phyloP scores from a whole-genome alignment of 768 basidiomycete species.

The Jaapia argillacea region DNA sequence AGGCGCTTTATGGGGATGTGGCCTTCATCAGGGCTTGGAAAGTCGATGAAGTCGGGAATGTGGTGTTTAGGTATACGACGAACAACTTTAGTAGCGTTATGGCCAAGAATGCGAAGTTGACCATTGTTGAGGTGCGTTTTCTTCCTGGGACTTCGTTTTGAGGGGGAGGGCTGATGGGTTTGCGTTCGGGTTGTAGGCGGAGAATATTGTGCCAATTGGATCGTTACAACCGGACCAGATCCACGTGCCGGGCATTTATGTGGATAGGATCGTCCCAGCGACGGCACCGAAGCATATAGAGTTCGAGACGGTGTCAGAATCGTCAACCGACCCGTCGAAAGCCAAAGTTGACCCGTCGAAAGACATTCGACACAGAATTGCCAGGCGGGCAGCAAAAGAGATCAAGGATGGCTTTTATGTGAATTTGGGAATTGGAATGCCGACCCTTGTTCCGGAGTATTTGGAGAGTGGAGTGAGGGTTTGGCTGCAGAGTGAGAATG shows the following conservation, averaged over 20 bases:
- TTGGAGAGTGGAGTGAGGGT: conserved; percentile 64
- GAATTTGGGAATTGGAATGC: conserved; percentile 88
- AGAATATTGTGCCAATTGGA: conserved; percentile 81
- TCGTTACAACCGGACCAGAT: conserved; percentile 73
- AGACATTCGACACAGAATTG: conserved; percentile 63
- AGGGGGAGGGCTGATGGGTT: neutral
- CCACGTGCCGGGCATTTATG: conserved; percentile 78
- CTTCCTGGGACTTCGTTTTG: neutral
- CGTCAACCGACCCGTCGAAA: conserved; percentile 32
- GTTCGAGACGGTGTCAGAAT: conserved; percentile 55
- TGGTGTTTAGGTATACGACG: conserved; percentile 81
- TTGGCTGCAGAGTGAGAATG: conserved; percentile 91
- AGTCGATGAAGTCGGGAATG: conserved; percentile 85
- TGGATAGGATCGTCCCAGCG: conserved; percentile 80
- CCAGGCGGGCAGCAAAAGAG: conserved; percentile 81
- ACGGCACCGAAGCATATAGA: conserved; percentile 74
- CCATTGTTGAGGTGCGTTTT: conserved; percentile 68
- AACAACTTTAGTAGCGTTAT: conserved; percentile 84
- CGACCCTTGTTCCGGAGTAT: conserved; percentile 78
- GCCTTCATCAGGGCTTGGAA: conserved; percentile 90
- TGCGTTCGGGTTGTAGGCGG: conserved; percentile 45
- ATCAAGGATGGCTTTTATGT: conserved; percentile 83
- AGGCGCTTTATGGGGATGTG: conserved; percentile 69
- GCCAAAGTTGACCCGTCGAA: conserved; percentile 35
- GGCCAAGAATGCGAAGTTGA: conserved; percentile 84